Evolutionary conservation across 106 monocot genomes (phyloP).

Genomic region (Dactylorhiza incarnata): DNA sequence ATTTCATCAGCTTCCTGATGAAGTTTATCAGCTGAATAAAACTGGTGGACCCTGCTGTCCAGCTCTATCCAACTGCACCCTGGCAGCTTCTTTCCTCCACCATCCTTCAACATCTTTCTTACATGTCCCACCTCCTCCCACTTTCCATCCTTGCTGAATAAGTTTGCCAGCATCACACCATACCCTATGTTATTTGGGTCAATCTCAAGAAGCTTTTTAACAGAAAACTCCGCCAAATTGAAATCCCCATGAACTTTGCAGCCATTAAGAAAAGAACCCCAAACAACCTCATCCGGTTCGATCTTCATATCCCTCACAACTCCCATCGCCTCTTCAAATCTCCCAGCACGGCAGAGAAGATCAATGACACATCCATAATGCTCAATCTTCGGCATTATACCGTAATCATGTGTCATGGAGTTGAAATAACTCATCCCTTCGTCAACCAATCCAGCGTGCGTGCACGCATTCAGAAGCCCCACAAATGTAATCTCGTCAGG

Average conservation of each 20-base stretch:
- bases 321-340: slow-evolving; percentile 63
- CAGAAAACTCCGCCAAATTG: slow-evolving; percentile 55
- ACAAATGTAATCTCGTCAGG: slow-evolving; percentile 91
- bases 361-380: slow-evolving; percentile 87
- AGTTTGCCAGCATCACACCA: slow-evolving; percentile 68
- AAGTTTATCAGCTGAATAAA: slow-evolving; percentile 60
- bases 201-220: slow-evolving; percentile 57
- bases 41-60: slow-evolving; percentile 49
- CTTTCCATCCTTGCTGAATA: slow-evolving; percentile 64
- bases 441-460: slow-evolving; percentile 75
- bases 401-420: slow-evolving; percentile 36
- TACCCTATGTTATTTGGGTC: slow-evolving; percentile 60
- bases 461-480: slow-evolving; percentile 82
- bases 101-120: slow-evolving; percentile 65
- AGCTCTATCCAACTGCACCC: slow-evolving; percentile 97
- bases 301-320: slow-evolving; percentile 59
- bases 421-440: slow-evolving; percentile 59
- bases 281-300: slow-evolving; percentile 81
- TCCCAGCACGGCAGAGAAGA: slow-evolving; percentile 75
- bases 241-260: slow-evolving; percentile 60
- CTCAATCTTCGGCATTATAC: slow-evolving; percentile 54
- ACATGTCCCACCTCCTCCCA: slow-evolving; percentile 83
- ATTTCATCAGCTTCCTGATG: slow-evolving; percentile 54
- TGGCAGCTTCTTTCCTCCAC: slow-evolving; percentile 65
- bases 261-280: slow-evolving; percentile 92